Percentiles rank a stretch among this genome's conserved stretches.
Evolutionary conservation across 2,329 filamentous ascomycete species (phyloP).

Genomic region (Thielaviopsis cerberus): DNA sequence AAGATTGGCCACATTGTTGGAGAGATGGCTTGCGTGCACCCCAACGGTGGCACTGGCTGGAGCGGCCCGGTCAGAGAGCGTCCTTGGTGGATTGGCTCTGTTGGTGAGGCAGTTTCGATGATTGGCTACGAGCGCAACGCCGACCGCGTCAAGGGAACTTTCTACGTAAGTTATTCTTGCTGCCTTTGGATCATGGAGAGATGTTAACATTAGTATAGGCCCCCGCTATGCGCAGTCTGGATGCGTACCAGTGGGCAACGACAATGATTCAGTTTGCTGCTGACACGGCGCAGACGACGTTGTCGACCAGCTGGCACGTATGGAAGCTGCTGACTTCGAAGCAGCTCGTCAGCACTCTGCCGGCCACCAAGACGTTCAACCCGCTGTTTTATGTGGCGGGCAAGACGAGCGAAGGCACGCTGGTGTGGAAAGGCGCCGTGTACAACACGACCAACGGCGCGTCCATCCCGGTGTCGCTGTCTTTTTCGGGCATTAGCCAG

Average conservation of each 20-base stretch:
- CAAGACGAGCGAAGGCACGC: slow-evolving; percentile 22
- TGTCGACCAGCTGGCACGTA: slow-evolving; percentile 30
- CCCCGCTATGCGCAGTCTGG: slow-evolving; percentile 29
- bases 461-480: slow-evolving; percentile 26
- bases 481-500: slow-evolving; percentile 25
- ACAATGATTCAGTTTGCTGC: slow-evolving; percentile 32
- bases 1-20: slow-evolving; percentile 22
- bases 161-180: slow-evolving; percentile 19
- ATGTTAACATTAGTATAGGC: slow-evolving; percentile 16
- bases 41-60: slow-evolving; percentile 33
- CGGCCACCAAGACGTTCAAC: slow-evolving; percentile 23
- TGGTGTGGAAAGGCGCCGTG: slow-evolving; percentile 32
- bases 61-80: slow-evolving; percentile 26
- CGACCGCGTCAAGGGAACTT: slow-evolving; percentile 35
- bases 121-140: slow-evolving; percentile 47
- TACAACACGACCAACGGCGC: slow-evolving; percentile 31
- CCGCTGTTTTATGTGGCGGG: slow-evolving; percentile 34
- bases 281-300: slow-evolving; percentile 28
- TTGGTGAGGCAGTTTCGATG: slow-evolving; percentile 46
- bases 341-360: slow-evolving; percentile 28
- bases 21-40: slow-evolving; percentile 33
- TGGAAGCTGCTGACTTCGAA: slow-evolving; percentile 31
- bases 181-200: neutral
- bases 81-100: slow-evolving; percentile 40
- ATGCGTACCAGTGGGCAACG: slow-evolving; percentile 32